Conservation (phyloP, 305 asterid species). For the Rubia tinctorum region DNA sequence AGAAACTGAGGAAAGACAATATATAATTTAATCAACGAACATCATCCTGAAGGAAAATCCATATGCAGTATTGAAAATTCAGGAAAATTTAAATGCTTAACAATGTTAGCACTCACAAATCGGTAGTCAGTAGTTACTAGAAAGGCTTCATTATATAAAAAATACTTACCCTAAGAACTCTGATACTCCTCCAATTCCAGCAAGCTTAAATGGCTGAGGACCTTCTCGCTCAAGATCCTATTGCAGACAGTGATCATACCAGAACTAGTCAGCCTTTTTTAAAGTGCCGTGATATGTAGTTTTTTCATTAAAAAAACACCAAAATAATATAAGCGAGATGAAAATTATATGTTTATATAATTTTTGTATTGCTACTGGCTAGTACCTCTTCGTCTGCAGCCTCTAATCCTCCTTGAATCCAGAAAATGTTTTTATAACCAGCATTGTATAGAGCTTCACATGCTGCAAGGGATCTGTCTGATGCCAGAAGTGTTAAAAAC, state of each 20-base stretch:
- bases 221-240: slow-evolving; percentile 98
- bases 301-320: no score
- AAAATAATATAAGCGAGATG: background rate
- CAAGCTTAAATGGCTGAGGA: slow-evolving; percentile 81
- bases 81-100: background rate
- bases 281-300: background rate
- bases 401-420: slow-evolving; percentile 96
- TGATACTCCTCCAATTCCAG: slow-evolving; percentile 97
- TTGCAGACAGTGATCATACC: slow-evolving; percentile 19
- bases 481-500: slow-evolving; percentile 19
- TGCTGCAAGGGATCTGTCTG: slow-evolving; percentile 98
- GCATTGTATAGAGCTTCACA: slow-evolving; percentile 79
- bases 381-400: slow-evolving; percentile 92
- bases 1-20: background rate
- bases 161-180: slow-evolving; percentile 84
- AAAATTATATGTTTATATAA: no score
- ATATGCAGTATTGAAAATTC: background rate
- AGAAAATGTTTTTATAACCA: slow-evolving; percentile 77
- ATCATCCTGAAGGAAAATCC: slow-evolving; percentile 3
- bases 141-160: background rate
- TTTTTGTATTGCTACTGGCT: background rate
- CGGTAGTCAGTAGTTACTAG: background rate
- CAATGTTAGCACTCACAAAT: background rate
- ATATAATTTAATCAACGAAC: background rate
- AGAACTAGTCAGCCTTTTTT: background rate